Evolutionary conservation across 2,329 filamentous ascomycete species (phyloP), one percentile per base, ranked within the genome.

Genomic region (Ascochyta pisi): DNA sequence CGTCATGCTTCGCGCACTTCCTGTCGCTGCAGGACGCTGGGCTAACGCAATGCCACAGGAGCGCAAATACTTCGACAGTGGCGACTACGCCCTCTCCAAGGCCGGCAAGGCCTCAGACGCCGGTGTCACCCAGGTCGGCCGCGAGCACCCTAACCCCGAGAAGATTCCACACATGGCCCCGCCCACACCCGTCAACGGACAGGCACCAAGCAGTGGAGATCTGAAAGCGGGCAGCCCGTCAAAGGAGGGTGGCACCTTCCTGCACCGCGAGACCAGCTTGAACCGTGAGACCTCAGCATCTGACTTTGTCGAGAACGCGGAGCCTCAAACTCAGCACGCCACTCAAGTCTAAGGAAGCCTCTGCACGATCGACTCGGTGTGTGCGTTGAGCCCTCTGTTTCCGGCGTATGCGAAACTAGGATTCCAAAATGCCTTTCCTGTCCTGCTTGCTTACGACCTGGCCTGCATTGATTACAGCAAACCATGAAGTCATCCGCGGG

Each of bases 41-140:
- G 26, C 61, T 64, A 26, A 66, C 39, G 9, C 13, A 8, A 24
- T 47, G 27, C 43, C 35, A 27, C 67, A 87, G 85, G 95, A 98
- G 78, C 93, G 95, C 82, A 99, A 78, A 82, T 97, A 96, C 82
- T 97, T 97, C 79, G 92, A 97, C 82, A 95, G 90, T 58, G 93
- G 92, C 73, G 92, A 97, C 81, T 97, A 96, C 73, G 93, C 93
- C 73, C 90, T 96, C 81, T 94, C 90, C 78, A 96, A 97, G 83
- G 95, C 95, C 57, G 95, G 95, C 79, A 98, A 98, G 82, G 92
- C 92, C 76, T 91, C 93, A 73, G 90, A 95, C 74, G 90, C 95
- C 71, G 94, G 96, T 73, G 91, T 96, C 58, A 96, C 94, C 73
- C 89, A 89, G 71, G 91, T 99, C 72, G 95, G 95, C 71, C 93